Evolutionary conservation across 176 grass and related monocot species (phyloP).

Genomic region (maize (Zea mays)): DNA sequence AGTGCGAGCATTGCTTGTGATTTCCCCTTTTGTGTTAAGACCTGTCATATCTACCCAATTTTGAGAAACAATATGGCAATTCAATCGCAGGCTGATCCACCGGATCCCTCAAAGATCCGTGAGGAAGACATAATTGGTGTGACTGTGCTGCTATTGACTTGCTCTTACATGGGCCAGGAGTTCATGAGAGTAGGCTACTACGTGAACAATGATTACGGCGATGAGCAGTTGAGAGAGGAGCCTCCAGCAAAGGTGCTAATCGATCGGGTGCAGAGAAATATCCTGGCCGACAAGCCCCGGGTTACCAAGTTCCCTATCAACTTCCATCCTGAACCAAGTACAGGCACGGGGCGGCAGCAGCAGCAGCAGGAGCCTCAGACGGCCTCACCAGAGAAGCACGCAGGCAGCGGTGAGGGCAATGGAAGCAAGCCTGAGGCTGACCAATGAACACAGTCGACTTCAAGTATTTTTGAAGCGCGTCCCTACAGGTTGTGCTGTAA

Average conservation of each 20-base stretch:
- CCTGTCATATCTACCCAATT: no score
- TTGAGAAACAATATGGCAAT: no score
- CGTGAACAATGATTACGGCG: no score
- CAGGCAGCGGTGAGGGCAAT: constrained; percentile 38
- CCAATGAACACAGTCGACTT: constrained; percentile 31
- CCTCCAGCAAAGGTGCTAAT: no score
- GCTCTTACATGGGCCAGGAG: no score
- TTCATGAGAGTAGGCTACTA: no score
- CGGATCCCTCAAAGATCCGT: no score
- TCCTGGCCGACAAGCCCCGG: constrained; percentile 89
- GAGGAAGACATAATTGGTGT: no score
- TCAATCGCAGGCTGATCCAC: no score
- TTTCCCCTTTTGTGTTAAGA: not conserved
- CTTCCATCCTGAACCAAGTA: constrained; percentile 82
- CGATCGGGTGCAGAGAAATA: constrained; percentile 98
- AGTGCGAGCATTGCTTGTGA: not conserved
- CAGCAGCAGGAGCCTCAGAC: constrained; percentile 50
- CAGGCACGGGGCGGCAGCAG: constrained; percentile 48
- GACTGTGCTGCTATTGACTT: no score
- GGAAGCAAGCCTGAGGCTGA: constrained; percentile 27
- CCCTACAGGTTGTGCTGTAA: constrained; percentile 22
- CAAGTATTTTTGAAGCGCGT: constrained; percentile 32
- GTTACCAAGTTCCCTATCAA: constrained; percentile 99
- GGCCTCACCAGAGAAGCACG: constrained; percentile 47
- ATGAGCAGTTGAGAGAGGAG: no score